A percentile compares a stretch with the other conserved stretches of the same genome.
phyloP scores from a whole-genome alignment of 441 rosid genomes.

The Cnidoscolus chayamansa region DNA sequence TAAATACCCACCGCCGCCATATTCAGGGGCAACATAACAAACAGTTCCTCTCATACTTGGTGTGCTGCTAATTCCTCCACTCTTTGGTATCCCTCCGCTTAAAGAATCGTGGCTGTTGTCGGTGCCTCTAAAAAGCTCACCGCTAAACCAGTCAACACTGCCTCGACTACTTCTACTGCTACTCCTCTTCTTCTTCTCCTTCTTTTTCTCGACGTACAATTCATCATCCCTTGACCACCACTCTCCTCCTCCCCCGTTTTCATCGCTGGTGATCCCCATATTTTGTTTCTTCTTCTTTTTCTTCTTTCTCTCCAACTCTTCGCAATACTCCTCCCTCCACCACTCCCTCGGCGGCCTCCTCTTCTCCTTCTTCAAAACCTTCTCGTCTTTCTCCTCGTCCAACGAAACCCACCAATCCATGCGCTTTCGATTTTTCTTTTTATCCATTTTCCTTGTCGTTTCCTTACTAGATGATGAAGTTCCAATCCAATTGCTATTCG shows the following conservation, averaged over 20 bases:
- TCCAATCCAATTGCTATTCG: constrained; percentile 62
- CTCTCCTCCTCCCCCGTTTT: constrained; percentile 35
- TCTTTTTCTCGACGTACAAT: constrained; percentile 36
- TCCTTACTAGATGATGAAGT: constrained; percentile 37
- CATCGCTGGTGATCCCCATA: constrained; percentile 29
- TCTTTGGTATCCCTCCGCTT: constrained; percentile 68
- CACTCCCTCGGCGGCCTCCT: no score
- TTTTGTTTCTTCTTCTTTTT: constrained; percentile 27
- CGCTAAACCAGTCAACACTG: constrained; percentile 80
- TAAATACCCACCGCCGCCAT: constrained; percentile 58
- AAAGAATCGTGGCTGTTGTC: constrained; percentile 55
- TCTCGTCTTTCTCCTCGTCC: no score
- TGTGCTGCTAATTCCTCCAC: constrained; percentile 74
- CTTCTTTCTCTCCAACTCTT: constrained; percentile 44
- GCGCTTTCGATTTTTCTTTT: constrained; percentile 51
- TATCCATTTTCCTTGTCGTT: constrained; percentile 34
- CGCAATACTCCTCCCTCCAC: no score
- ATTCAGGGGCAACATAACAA: constrained; percentile 87
- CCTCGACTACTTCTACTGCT: constrained; percentile 57
- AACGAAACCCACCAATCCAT: constrained; percentile 69
- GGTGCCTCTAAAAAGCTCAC: constrained; percentile 58
- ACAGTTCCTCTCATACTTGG: constrained; percentile 98
- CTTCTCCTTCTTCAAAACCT: no score
- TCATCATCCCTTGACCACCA: constrained; percentile 63
- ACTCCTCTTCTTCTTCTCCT: constrained; percentile 43